These are phyloP conservation scores for Pseudogymnoascus sp. DNA, from an alignment of 2,329 filamentous ascomycete species.

Conservation along the genomic window DNA sequence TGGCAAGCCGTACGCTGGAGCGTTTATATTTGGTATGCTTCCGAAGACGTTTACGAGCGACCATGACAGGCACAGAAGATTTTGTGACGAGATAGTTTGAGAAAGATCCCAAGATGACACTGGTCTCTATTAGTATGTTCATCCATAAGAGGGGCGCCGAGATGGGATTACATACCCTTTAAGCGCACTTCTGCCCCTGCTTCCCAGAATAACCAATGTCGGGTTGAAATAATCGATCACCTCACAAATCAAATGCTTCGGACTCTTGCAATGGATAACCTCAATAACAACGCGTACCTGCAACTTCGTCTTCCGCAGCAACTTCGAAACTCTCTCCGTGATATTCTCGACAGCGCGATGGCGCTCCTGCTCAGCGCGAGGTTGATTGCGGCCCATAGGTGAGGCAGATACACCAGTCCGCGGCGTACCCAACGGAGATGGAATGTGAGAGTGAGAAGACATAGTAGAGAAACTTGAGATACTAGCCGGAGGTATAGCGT, in stretches of 20 bases:
- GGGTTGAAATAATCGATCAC: conserved; percentile 91
- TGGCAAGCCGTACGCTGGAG: conserved; percentile 63
- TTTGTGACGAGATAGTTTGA: conserved; percentile 97
- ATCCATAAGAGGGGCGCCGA: background rate
- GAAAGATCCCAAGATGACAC: conserved; percentile 90
- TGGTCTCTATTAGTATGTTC: conserved; percentile 28
- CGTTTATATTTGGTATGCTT: conserved; percentile 79
- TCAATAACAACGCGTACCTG: conserved; percentile 92
- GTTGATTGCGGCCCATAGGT: conserved; percentile 38
- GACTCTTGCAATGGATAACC: conserved; percentile 96
- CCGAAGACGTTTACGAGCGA: conserved; percentile 78
- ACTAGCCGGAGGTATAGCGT: background rate
- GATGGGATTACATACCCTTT: conserved; percentile 58
- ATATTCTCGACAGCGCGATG: conserved; percentile 75
- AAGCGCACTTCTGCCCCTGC: conserved; percentile 79
- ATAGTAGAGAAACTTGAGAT: background rate
- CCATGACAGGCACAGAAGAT: conserved; percentile 95
- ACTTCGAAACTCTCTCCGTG: conserved; percentile 71
- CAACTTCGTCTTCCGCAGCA: conserved; percentile 82
- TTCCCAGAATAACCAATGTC: conserved; percentile 87
- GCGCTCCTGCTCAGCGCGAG: conserved; percentile 67
- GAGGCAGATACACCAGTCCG: conserved; percentile 20
- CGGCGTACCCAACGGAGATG: conserved; percentile 17
- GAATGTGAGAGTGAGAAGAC: background rate
- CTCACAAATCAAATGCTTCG: conserved; percentile 91